Evolutionary conservation across 2,329 filamentous ascomycete genomes (phyloP), one percentile per base, ranked within the genome.

Genomic region (Xylaria sp.): DNA sequence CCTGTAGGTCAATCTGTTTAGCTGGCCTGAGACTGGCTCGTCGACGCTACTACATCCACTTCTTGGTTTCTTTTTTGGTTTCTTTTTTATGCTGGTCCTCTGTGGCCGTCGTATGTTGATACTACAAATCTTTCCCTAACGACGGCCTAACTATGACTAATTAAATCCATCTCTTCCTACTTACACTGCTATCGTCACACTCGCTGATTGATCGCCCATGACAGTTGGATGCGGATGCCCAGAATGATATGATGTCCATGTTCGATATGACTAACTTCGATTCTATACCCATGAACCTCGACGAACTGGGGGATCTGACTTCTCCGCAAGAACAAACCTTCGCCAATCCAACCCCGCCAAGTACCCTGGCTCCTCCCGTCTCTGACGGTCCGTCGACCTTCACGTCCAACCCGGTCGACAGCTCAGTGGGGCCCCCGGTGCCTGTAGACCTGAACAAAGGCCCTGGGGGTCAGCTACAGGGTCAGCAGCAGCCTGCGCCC

Each of bases 181-280:
- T n/a, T n/a, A n/a, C n/a, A n/a, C 18, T 59, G 9, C n/a, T 32
- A 6, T 21, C 5, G n/a, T 50, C 51, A 23, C 29, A 42, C 44
- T 59, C 53, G 62, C 69, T 65, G 55, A 71, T 55, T 63, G 55
- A 69, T 48, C n/a, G 2, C 51, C 55, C 66, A 42, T 55, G 47
- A 51, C 58, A 78, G 76, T 74, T 78, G 72, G 69, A 74, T 57
- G 65, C 71, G 37, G 66, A 74, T 62, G 71, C 61, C 59, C 75
- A 75, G 54, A 73, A 74, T 69, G 75, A 76, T 53, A 74, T 77
- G 71, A 76, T 78, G 75, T 60, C 75, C 54, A 73, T 78, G 64
- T 77, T 77, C 63, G 76, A 78, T 68, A 73, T 77, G 62, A 60
- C 65, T 48, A 68, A 35, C 29, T 78, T 77, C 67, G 76, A 77